phyloP scores from a whole-genome alignment of 352 stramenopile genomes.

The Phytophthora idaei region DNA sequence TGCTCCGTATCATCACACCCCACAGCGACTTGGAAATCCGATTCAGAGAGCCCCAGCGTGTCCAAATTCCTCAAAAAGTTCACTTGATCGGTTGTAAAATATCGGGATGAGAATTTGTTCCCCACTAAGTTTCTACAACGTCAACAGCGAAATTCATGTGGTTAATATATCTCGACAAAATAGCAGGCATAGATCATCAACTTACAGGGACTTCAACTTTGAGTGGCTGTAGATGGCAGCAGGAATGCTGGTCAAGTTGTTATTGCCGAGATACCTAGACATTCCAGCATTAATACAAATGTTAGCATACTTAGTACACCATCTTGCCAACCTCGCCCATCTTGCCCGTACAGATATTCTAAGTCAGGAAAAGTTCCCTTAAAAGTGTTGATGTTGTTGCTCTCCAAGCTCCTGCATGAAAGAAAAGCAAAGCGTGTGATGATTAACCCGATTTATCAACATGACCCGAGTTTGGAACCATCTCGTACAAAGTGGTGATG shows the following conservation, averaged over 20 bases:
- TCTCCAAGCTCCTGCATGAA: slow-evolving; percentile 15
- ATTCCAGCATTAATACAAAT: not conserved
- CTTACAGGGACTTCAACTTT: slow-evolving; percentile 46
- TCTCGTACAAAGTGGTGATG: slow-evolving; percentile 13
- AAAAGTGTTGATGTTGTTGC: slow-evolving; percentile 59
- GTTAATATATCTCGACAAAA: not conserved
- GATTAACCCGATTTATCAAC: not conserved
- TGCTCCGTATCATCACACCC: slow-evolving; percentile 29
- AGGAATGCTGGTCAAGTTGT: slow-evolving; percentile 55
- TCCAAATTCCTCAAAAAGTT: slow-evolving; percentile 36
- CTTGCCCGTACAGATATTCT: slow-evolving; percentile 40
- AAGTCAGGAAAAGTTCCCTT: slow-evolving; percentile 52
- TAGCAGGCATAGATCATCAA: not conserved
- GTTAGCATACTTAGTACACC: not conserved
- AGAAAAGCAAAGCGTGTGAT: slow-evolving; percentile 7
- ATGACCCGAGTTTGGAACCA: not conserved
- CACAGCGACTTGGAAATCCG: slow-evolving; percentile 36
- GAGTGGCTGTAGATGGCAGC: slow-evolving; percentile 50
- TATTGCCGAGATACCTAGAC: slow-evolving; percentile 47
- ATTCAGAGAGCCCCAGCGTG: slow-evolving; percentile 32
- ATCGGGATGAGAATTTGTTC: slow-evolving; percentile 42
- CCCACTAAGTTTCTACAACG: slow-evolving; percentile 29
- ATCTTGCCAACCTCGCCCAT: not conserved
- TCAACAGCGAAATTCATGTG: slow-evolving; percentile 4
- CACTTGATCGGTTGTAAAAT: slow-evolving; percentile 44